Conservation (phyloP, 768 basidiomycete genomes). For the Russula ochroleuca region DNA sequence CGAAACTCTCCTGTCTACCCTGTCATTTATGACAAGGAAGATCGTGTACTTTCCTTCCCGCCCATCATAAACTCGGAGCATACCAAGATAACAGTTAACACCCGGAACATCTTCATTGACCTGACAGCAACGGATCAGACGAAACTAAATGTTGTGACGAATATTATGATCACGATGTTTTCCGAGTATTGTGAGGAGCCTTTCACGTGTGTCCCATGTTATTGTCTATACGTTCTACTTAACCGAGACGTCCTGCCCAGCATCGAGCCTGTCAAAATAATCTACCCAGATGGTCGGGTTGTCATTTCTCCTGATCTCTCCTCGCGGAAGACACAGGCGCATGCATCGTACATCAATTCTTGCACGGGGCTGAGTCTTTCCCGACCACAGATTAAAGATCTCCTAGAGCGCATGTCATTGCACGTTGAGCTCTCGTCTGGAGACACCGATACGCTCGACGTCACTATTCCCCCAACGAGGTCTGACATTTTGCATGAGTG, state of each 20-base stretch:
- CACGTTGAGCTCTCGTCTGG: slow-evolving; percentile 48
- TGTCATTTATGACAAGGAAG: slow-evolving; percentile 89
- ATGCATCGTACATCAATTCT: slow-evolving; percentile 90
- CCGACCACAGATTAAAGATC: slow-evolving; percentile 57
- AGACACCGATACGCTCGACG: slow-evolving; percentile 61
- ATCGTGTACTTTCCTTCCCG: slow-evolving; percentile 91
- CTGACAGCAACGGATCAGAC: slow-evolving; percentile 95
- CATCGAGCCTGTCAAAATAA: slow-evolving; percentile 87
- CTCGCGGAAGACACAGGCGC: slow-evolving; percentile 64
- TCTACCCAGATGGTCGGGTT: slow-evolving; percentile 70
- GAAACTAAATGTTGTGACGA: slow-evolving; percentile 92
- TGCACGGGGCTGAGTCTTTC: slow-evolving; percentile 83
- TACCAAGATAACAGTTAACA: slow-evolving; percentile 94
- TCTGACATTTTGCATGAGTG: slow-evolving; percentile 98
- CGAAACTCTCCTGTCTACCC: slow-evolving; percentile 95
- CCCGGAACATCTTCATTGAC: slow-evolving; percentile 93
- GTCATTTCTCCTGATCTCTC: slow-evolving; percentile 80
- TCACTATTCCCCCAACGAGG: slow-evolving; percentile 88
- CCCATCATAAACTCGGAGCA: slow-evolving; percentile 98
- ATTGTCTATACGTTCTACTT: slow-evolving; percentile 13
- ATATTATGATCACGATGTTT: slow-evolving; percentile 96
- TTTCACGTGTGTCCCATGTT: slow-evolving; percentile 66
- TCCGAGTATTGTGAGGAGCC: slow-evolving; percentile 91
- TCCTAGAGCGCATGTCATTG: slow-evolving; percentile 84
- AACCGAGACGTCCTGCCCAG: slow-evolving; percentile 39